Evolutionary conservation across 176 grass and related monocot species (phyloP).

Genomic region (Microstegium vimineum): DNA sequence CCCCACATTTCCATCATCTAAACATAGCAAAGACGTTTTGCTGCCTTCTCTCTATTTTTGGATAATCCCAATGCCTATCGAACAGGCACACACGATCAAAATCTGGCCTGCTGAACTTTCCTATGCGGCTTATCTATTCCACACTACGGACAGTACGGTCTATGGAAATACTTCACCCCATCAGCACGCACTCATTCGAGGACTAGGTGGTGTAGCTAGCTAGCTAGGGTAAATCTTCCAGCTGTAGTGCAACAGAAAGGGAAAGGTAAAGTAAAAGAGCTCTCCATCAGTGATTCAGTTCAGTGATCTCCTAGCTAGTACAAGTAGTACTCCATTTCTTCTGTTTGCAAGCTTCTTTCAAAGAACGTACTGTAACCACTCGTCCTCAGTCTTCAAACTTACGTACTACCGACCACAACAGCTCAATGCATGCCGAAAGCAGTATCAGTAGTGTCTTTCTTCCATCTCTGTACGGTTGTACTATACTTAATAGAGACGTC

Average conservation of each 20-base stretch:
- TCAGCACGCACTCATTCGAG: not conserved
- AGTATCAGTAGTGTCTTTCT: not conserved
- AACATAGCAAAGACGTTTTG: too few species aligned
- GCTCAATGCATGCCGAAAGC: not conserved
- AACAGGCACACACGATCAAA: too few species aligned
- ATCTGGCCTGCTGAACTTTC: not conserved
- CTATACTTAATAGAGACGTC: not conserved
- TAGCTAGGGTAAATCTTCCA: slow-evolving; percentile 2
- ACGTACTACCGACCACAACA: not conserved
- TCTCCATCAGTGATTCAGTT: not conserved
- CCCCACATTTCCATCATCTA: too few species aligned
- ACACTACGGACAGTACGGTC: not conserved
- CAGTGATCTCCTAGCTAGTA: not conserved
- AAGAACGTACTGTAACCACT: not conserved
- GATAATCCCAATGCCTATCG: too few species aligned
- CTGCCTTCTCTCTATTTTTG: too few species aligned
- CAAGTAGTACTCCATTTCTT: not conserved
- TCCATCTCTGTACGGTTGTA: not conserved
- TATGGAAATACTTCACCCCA: not conserved
- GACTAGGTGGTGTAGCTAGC: not conserved
- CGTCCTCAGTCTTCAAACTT: not conserved
- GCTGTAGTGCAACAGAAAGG: slow-evolving; percentile 17
- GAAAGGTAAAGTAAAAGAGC: slow-evolving; percentile 39
- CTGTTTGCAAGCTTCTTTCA: slow-evolving; percentile 17
- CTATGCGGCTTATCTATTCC: not conserved